Evolutionary conservation across 1,284 basidiomycete species (phyloP), one percentile per base, ranked within the genome.

Genomic region (Pholiota adiposa): DNA sequence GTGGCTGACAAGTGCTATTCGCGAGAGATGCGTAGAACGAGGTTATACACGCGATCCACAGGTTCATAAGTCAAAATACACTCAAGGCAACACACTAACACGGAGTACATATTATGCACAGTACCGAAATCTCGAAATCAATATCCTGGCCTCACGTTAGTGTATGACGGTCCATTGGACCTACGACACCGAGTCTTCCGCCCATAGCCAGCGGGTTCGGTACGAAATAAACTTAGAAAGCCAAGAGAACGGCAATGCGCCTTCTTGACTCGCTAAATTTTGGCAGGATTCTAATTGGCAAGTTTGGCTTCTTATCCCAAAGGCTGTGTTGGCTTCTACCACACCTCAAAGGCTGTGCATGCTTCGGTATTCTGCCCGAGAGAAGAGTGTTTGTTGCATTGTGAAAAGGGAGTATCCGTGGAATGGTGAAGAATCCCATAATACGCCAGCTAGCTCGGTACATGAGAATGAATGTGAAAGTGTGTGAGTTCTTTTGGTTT

Each of bases 211-310:
- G 31, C 31, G 18, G 27, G 21, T 56, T 60, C 58, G 51, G 58
- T 48, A 52, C 54, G 38, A 36, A 44, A 60, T 21, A 41, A 21
- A 25, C 44, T 46, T 46, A 16, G 21, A 36, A 11, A 50, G 58
- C 62, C 58, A 60, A 63, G 58, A 60, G 58, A 60, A 60, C 34
- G 18, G 53, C 49, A 54, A 34, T 44, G 21, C 43, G 36, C 51
- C 40, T 29, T 46, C 40, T 51, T 49, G 46, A 29, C 38, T 53
- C 36, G 36, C 41, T 41, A 38, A 56, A 43, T 34, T 41, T 53
- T 36, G 55, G 53, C 19, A 16, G 50, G 41, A 48, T 52, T n/a
- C n/a, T n/a, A 31, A 5, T 31, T 58, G 55, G 56, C 19, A 43
- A 54, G 29, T 43, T 58, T 25, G 19, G 19, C 41, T 46, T 46